Percentiles rank a stretch among this genome's conserved stretches.
These are phyloP conservation scores for Kwoniella shivajii DNA, from an alignment of 1,284 basidiomycete species.

Conservation along the genomic window DNA sequence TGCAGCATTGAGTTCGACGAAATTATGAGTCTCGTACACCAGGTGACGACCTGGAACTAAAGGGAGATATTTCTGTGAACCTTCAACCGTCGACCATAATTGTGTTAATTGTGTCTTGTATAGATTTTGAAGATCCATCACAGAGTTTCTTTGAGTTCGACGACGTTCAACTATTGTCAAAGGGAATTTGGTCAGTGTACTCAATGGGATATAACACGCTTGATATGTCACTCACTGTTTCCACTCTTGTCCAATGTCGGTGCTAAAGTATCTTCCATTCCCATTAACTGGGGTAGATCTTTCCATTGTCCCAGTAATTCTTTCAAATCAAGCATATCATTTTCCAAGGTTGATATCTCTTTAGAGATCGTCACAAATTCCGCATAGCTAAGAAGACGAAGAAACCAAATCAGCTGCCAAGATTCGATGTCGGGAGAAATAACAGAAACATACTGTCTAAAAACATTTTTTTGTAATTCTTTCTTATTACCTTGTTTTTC, in stretches of 20 bases:
- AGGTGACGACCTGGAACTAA: slow-evolving; percentile 87
- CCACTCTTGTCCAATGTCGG: slow-evolving; percentile 49
- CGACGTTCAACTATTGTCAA: slow-evolving; percentile 58
- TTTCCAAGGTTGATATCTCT: slow-evolving; percentile 93
- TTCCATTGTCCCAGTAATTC: slow-evolving; percentile 93
- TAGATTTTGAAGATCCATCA: slow-evolving; percentile 88
- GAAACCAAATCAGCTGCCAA: background rate
- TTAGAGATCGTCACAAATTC: slow-evolving; percentile 97
- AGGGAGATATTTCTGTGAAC: slow-evolving; percentile 94
- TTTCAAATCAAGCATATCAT: slow-evolving; percentile 97
- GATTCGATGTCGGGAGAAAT: too few species aligned
- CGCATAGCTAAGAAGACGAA: slow-evolving; percentile 68
- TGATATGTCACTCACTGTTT: slow-evolving; percentile 30
- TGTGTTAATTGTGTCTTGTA: slow-evolving; percentile 93
- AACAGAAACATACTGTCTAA: slow-evolving; percentile 71
- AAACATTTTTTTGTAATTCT: slow-evolving; percentile 71
- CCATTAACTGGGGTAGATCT: slow-evolving; percentile 86
- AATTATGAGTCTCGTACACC: slow-evolving; percentile 79
- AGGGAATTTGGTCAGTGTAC: background rate
- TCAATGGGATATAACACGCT: background rate
- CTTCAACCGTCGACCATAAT: slow-evolving; percentile 87
- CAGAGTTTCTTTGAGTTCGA: slow-evolving; percentile 78
- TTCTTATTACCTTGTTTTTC: slow-evolving; percentile 45
- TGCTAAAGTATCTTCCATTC: slow-evolving; percentile 70
- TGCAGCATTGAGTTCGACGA: slow-evolving; percentile 85